Conservation (phyloP, 257 asterid genomes). For the Rauvolfia tetraphylla region DNA sequence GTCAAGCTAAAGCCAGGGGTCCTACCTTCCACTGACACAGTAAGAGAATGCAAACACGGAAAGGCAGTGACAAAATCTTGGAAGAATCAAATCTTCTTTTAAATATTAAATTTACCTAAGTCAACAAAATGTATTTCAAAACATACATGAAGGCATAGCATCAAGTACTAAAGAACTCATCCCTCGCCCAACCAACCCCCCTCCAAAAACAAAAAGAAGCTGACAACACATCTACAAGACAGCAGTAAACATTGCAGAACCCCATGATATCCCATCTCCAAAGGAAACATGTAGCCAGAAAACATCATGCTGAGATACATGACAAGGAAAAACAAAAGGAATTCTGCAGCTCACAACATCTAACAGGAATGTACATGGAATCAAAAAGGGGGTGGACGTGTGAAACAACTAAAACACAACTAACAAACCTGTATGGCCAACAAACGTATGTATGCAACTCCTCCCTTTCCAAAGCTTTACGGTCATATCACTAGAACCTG, state of each 20-base stretch:
- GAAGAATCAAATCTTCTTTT: not conserved
- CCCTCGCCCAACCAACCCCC: not conserved
- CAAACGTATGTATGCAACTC: slow-evolving; percentile 62
- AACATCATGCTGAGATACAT: not conserved
- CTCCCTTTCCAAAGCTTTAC: slow-evolving; percentile 94
- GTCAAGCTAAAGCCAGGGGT: not conserved
- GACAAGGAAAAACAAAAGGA: not conserved
- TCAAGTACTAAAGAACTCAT: not conserved
- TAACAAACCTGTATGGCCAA: slow-evolving; percentile 81
- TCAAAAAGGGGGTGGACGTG: not conserved
- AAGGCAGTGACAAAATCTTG: not conserved
- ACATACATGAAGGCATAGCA: not conserved
- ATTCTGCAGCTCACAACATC: not conserved
- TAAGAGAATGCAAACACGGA: not conserved
- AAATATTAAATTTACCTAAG: not conserved
- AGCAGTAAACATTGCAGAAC: not conserved
- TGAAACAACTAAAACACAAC: slow-evolving; percentile 5
- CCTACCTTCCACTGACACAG: not conserved
- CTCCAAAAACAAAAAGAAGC: not conserved
- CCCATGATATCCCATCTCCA: not conserved
- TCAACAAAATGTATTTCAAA: not conserved
- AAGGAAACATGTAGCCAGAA: not conserved
- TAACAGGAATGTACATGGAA: not conserved
- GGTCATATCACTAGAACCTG: slow-evolving; percentile 93
- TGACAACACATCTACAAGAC: not conserved